These are phyloP conservation scores for Fraxinus cuspidata DNA, from an alignment of 257 asterid species.

Conservation along the genomic window DNA sequence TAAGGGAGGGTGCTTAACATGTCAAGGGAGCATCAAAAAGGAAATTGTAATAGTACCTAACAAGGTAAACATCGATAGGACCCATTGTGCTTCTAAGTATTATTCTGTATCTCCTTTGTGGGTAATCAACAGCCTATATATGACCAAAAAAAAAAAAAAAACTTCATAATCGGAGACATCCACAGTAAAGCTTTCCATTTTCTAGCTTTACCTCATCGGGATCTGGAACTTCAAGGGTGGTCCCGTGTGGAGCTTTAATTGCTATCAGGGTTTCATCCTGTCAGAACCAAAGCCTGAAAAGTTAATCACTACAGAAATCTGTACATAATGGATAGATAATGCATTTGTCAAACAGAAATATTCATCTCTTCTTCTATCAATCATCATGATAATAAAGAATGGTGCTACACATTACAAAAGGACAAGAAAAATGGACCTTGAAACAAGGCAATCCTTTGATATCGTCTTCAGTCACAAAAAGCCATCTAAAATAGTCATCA, in stretches of 20 bases:
- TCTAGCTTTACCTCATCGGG: constrained; percentile 75
- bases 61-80: constrained; percentile 93
- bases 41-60: constrained; percentile 57
- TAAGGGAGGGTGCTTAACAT: constrained; percentile 11
- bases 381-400: not conserved
- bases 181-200: constrained; percentile 18
- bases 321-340: not conserved
- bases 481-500: constrained; percentile 56
- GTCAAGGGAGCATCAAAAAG: not conserved
- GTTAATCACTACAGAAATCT: constrained; percentile 6
- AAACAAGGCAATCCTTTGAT: constrained; percentile 75
- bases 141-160: not conserved
- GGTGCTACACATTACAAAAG: constrained; percentile 20
- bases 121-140: constrained; percentile 80
- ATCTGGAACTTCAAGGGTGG: constrained; percentile 95
- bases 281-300: constrained; percentile 25
- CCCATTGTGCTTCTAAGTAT: constrained; percentile 98
- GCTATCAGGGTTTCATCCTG: constrained; percentile 44
- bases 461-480: constrained; percentile 90
- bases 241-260: constrained; percentile 95
- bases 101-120: constrained; percentile 86
- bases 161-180: constrained; percentile 26
- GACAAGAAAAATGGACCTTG: constrained; percentile 52
- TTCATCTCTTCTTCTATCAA: not conserved
- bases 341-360: not conserved